Evolutionary conservation across 768 basidiomycete genomes (phyloP), one percentile per base, ranked within the genome.

Genomic region (Hortiboletus flavorubellus): DNA sequence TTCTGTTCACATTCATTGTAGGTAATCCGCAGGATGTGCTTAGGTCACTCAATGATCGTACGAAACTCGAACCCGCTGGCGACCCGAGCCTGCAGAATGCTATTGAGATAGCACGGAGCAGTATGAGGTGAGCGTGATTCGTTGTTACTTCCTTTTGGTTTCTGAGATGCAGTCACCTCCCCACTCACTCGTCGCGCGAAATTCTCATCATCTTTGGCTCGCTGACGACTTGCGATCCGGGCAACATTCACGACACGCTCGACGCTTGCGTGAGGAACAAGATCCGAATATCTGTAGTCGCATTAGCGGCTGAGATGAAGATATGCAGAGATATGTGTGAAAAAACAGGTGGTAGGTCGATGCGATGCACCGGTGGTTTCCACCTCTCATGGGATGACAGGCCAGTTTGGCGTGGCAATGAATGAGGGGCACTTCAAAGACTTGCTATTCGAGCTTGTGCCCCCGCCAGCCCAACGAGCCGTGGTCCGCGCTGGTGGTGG

Each of bases 401-500:
- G 89, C 59, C 82, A 85, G 71, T 98, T 98, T 68, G 92, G 92
- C 18, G 97, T 99, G n/a, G 97, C 93, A 0, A 82, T 98, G 78
- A 97, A 98, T 71, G 97, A 99, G 72, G 93, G 93, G 0, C 95
- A 98, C 69, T 94, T 92, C 73, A 93, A 91, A 65, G 97, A 99
- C 68, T 79, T 98, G 16, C 76, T 99, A 9, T 98, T 98, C 73
- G 97, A 98, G 64, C 83, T 92, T 23, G 87, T 99, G 21, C 93
- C 95, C 18, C 97, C 97, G 0, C 97, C 97, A 0, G 93, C 94
- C 1, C 89, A 91, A 66, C 81, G 80, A 6, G 77, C 82, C 4
- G 59, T 83, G 21, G 68, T 78, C 6, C 78, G 83, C 30, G 65
- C 76, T 3, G 68, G 76, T 4, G 68, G 72, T 11, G 71, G 76